phyloP scores from a whole-genome alignment of 164 flowering plant genomes.

The Berberis thunbergii region DNA sequence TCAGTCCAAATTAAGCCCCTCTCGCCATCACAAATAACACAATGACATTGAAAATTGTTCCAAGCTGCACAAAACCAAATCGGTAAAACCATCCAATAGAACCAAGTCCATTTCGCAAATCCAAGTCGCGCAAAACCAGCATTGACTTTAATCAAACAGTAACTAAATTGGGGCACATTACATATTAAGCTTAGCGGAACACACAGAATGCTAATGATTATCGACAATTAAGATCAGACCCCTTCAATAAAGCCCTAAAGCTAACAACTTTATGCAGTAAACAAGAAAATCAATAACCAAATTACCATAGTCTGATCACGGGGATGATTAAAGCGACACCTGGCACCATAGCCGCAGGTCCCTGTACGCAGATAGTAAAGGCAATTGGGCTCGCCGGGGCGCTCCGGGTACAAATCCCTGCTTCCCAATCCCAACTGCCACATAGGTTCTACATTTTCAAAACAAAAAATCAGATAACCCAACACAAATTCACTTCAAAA shows the following conservation, averaged over 20 bases:
- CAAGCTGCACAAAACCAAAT: too few relatives aligned
- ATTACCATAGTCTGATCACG: slow-evolving; percentile 57
- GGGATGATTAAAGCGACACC: slow-evolving; percentile 89
- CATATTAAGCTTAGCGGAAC: background rate
- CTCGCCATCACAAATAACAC: too few relatives aligned
- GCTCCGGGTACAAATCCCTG: slow-evolving; percentile 63
- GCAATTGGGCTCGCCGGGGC: slow-evolving; percentile 66
- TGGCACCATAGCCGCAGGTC: slow-evolving; percentile 65
- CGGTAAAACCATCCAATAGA: slow-evolving; percentile 11
- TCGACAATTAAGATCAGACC: slow-evolving; percentile 5
- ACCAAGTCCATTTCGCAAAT: background rate
- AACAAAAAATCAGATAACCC: slow-evolving; percentile 6
- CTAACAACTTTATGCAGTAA: background rate
- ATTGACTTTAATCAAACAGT: background rate
- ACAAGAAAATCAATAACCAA: background rate
- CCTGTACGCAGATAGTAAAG: slow-evolving; percentile 79
- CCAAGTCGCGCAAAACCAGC: background rate
- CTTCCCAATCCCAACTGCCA: slow-evolving; percentile 42
- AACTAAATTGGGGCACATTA: background rate
- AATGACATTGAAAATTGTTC: too few relatives aligned
- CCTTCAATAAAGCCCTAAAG: slow-evolving; percentile 6
- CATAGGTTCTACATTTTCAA: slow-evolving; percentile 45
- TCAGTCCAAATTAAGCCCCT: too few relatives aligned
- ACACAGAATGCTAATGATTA: background rate
- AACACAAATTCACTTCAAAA: slow-evolving; percentile 1